A percentile compares a stretch with the other conserved stretches of the same genome.
These are phyloP conservation scores for Wickerhamiella spandovensis DNA, from an alignment of 805 yeast genomes.

Conservation along the genomic window DNA sequence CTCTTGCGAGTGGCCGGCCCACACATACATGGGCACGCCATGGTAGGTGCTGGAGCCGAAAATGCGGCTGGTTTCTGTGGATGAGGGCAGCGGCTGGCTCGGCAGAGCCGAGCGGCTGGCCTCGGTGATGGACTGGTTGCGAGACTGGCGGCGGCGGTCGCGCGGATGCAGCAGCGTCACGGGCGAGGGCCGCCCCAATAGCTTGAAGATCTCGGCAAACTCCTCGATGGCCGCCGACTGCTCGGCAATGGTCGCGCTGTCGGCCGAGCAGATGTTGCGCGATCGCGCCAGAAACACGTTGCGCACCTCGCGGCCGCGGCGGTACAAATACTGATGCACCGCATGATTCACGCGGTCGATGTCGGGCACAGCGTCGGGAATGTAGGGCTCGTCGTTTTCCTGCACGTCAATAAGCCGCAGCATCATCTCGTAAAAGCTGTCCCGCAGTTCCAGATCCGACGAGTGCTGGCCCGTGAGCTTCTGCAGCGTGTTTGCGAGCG, in stretches of 20 bases:
- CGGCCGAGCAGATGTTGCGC: neutral
- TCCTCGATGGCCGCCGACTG: neutral
- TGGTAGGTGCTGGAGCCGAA: neutral
- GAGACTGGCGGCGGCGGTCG: neutral
- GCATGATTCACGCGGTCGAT: neutral
- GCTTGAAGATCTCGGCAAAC: neutral
- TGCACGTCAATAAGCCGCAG: neutral
- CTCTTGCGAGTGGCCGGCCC: neutral
- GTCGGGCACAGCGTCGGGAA: neutral
- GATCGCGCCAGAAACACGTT: neutral
- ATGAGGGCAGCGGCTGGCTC: neutral
- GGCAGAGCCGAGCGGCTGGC: neutral
- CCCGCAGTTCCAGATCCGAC: neutral
- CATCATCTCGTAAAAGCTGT: neutral
- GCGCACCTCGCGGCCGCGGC: constrained; percentile 4
- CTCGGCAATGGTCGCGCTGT: neutral
- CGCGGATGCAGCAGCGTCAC: neutral
- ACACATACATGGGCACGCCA: neutral
- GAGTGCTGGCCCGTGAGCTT: neutral
- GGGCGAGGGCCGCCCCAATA: neutral
- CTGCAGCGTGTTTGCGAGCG: neutral
- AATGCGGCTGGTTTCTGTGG: neutral
- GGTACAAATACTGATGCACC: constrained; percentile 2
- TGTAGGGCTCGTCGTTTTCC: neutral
- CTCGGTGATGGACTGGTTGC: neutral